Evolutionary conservation across 2,329 filamentous ascomycete genomes (phyloP), one percentile per base, ranked within the genome.

Genomic region (Stylonectria norvegica): DNA sequence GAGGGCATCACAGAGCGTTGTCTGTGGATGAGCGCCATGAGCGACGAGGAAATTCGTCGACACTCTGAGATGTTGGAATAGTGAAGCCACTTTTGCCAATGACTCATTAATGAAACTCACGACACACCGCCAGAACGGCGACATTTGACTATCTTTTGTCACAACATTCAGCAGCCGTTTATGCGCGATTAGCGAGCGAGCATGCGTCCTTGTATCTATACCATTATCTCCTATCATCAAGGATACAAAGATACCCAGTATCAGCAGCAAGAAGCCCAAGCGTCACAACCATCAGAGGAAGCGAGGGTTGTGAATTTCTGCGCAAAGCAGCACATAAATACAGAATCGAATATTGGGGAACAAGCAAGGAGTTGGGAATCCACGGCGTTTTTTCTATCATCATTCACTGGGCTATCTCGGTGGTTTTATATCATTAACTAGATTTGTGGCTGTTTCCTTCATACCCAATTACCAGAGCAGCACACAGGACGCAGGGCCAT

Each of bases 11-110:
- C 86, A 4, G 86, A 88, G 64, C 76, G 85, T 48, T 93, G 87
- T 60, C 72, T 93, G n/a, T 93, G 88, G 87, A 82, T 93, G 68
- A 83, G 85, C 33, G 85, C 86, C 8, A 62, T 93, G 39, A 78
- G 68, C 39, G 86, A 91, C 50, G 79, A 81, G n/a, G 85, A 90
- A 56, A 89, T 93, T 55, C 67, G 76, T 41, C 68, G 65, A 45
- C 67, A 70, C 40, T 77, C 75, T 0, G 71, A 75, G 38, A 63
- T 57, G 38, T 56, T 81, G 20, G 73, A 79, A 59, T 64, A 43
- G 47, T 35, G 8, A 5, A 34, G 15, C 31, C 34, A 16, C 40
- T 22, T 38, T 37, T 18, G 44, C 28, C 30, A 38, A 34, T 36
- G 23, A 28, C 34, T 14, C 33, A 27, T 36, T 34, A 34, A 46